Base-by-base conservation (phyloP, 352 stramenopile species). In the Phytophthora palmivora region DNA sequence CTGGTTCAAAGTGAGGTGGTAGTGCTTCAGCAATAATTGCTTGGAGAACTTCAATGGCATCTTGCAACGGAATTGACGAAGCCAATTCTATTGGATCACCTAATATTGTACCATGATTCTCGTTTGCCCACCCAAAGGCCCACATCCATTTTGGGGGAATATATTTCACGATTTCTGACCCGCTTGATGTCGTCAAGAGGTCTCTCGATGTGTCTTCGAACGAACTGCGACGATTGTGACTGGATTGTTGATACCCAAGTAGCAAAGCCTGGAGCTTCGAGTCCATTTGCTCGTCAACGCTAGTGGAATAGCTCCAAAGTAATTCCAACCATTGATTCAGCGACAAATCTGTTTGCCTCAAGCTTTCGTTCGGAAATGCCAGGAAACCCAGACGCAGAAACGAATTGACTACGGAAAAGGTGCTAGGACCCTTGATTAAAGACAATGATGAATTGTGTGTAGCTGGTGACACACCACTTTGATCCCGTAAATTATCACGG, bases 271-370 rank as follows among this genome's bases (percentile, higher is more conserved):
- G 65, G 15, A 73, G 53, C 37, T 74, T 71, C 8, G 11, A n/a
- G 24, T 67, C 38, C 24, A 43, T 60, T 30, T 57, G 28, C 0
- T 52, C 42, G 16, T 71, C 49, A 19, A 71, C 32, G 34, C 22
- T 48, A 9, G 50, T 37, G 0, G 68, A 49, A 58, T 79, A 78
- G 3, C 1, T 47, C 74, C 74, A 84, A 45, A 79, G 19, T 0
- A 71, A 10, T 14, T 79, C 67, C 4, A 84, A 37, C 74, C 74
- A 84, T 28, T 69, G 57, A 34, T 44, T 43, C 18, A 70, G 34
- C 6, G 69, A 61, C 19, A 69, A 55, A 15, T 70, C 44, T 18
- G 15, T 12, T 1, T 28, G 44, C 10, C 34, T 36, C 11, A 80
- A 26, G 2, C 4, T 12, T 32, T 76, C 61, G 11, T 46, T 50